A percentile compares a stretch with the other conserved stretches of the same genome.
Conservation (phyloP, 2,329 filamentous ascomycete species). For the Neofusicoccum umdonicola region DNA sequence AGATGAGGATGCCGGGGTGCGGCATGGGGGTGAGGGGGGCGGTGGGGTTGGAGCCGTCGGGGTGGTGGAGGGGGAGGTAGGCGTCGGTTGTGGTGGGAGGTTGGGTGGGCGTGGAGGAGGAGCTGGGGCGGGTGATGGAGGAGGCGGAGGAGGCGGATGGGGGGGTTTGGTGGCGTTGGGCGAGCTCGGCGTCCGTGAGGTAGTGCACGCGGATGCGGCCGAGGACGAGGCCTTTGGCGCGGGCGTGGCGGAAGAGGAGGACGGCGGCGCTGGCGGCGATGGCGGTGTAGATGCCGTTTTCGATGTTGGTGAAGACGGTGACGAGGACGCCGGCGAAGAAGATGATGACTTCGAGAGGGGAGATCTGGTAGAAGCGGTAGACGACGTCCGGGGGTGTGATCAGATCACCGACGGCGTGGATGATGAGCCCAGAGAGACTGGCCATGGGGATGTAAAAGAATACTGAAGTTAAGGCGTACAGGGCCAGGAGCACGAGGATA, state of each 20-base stretch:
- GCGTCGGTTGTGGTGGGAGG: background rate
- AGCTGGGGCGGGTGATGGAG: slow-evolving; percentile 37
- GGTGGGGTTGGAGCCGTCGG: background rate
- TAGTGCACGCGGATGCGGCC: slow-evolving; percentile 24
- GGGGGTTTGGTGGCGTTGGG: slow-evolving; percentile 23
- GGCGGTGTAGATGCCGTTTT: slow-evolving; percentile 84
- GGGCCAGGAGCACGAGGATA: slow-evolving; percentile 75
- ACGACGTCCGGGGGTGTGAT: slow-evolving; percentile 85
- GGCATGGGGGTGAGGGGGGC: slow-evolving; percentile 9
- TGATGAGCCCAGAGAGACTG: slow-evolving; percentile 79
- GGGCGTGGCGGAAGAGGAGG: slow-evolving; percentile 64
- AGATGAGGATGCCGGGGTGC: slow-evolving; percentile 27
- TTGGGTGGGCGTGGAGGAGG: slow-evolving; percentile 4
- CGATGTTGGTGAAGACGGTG: slow-evolving; percentile 79
- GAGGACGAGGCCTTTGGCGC: slow-evolving; percentile 26
- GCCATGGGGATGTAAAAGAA: slow-evolving; percentile 90
- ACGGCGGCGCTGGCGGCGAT: slow-evolving; percentile 72
- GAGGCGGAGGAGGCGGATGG: slow-evolving; percentile 35
- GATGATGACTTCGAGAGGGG: slow-evolving; percentile 81
- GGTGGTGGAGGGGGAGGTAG: slow-evolving; percentile 7
- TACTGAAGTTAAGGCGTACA: slow-evolving; percentile 79
- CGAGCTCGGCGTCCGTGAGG: slow-evolving; percentile 1
- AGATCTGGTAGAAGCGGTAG: slow-evolving; percentile 90
- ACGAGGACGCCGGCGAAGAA: slow-evolving; percentile 88
- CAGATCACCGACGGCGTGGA: slow-evolving; percentile 86